Percentiles rank a stretch among this genome's conserved stretches.
phyloP scores from a whole-genome alignment of 192 early-diverging fungal genomes.

The Backusella luteola region DNA sequence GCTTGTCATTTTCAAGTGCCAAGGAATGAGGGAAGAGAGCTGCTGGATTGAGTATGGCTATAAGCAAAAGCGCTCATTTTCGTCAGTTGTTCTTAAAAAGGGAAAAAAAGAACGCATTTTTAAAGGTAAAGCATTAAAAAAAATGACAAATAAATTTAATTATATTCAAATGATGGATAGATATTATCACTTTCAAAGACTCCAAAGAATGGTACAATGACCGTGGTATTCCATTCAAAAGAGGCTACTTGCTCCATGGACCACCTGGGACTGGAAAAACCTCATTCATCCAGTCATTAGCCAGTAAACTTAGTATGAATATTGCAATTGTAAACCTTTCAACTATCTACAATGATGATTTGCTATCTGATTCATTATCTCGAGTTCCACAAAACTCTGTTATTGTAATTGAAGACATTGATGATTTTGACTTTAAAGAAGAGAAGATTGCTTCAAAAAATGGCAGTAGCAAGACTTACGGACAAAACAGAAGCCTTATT shows the following conservation, averaged over 20 bases:
- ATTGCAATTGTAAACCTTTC: constrained; percentile 44
- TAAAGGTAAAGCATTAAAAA: constrained; percentile 22
- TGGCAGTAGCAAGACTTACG: too few species aligned
- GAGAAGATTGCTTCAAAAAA: neutral
- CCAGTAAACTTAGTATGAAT: constrained; percentile 38
- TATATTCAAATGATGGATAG: constrained; percentile 2
- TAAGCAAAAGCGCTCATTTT: constrained; percentile 29
- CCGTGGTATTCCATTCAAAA: constrained; percentile 51
- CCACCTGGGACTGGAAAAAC: constrained; percentile 55
- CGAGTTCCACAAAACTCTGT: constrained; percentile 42
- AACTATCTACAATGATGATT: constrained; percentile 37
- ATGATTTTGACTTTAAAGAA: constrained; percentile 24
- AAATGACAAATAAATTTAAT: too few species aligned
- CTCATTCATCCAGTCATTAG: constrained; percentile 50
- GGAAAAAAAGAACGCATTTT: constrained; percentile 45
- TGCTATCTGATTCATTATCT: constrained; percentile 37
- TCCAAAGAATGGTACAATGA: constrained; percentile 44
- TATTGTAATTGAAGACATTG: constrained; percentile 54
- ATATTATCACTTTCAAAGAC: constrained; percentile 42
- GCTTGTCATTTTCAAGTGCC: constrained; percentile 10
- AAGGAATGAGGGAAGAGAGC: neutral
- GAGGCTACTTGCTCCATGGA: constrained; percentile 52
- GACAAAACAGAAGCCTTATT: neutral
- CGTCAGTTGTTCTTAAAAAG: constrained; percentile 40
- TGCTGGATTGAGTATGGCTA: constrained; percentile 15